Base-by-base conservation (phyloP, 2,329 filamentous ascomycete species). In the Botrytis squamosa region DNA sequence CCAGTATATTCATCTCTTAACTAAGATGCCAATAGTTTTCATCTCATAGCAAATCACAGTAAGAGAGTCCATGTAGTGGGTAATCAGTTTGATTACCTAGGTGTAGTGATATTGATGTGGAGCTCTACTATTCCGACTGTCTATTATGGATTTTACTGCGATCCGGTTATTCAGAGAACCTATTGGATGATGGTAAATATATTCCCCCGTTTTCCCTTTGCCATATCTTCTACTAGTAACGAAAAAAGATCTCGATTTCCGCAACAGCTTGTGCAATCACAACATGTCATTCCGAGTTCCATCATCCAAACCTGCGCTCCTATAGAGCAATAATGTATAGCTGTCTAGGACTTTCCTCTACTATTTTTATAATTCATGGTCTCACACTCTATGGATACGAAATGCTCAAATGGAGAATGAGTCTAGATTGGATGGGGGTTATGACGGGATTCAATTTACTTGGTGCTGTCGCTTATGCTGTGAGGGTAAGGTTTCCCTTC, bases 121-220 rank as follows among this genome's bases (percentile, higher is more conserved):
- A 82, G 82, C 7, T 81, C 80, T 20, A 84, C 84, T 36, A 77
- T 84, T 20, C 81, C 82, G 9, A 82, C 82, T 3, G 77, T 84
- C 25, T 85, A 84, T 72, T 80, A 83, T 55, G 80, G 81, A 8
- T 84, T 85, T 72, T 84, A 83, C 74, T 85, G 82, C 74, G 82
- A 84, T 74, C 77, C 77, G n/a, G 42, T 59, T 12, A 73, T 83
- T 60, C 80, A 81, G 62, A 79, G 73, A 38, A 67, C 80, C 2
- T 83, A 85, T 74, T 83, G 81, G 77, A 74, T 74, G 12, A 66
- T 71, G 60, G 67, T 73, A 33, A 33, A 33, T 33, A 33, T 33
- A 33, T 33, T 33, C 33, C 33, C 33, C 33, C 3, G 33, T 33
- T 33, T 33, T 33, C 33, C 33, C 33, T 3, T 33, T 33, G 33